phyloP scores from a whole-genome alignment of 805 yeast genomes.

The Pichia deserticola region DNA sequence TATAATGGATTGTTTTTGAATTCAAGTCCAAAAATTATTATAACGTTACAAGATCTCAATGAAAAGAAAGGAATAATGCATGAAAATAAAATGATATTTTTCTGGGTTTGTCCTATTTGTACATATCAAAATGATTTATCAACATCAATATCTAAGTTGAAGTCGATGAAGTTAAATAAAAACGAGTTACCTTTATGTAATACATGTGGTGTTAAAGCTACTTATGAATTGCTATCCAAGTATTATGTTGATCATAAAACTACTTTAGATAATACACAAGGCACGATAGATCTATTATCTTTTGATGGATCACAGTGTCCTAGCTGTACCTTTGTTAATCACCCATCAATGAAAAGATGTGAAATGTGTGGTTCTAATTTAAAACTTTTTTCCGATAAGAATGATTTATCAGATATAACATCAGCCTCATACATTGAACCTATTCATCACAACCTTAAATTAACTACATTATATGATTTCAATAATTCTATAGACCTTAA shows the following conservation, averaged over 20 bases:
- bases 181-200: conserved; percentile 38
- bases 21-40: conserved; percentile 68
- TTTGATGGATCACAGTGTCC: conserved; percentile 38
- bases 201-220: conserved; percentile 55
- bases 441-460: background rate
- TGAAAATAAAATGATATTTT: conserved; percentile 10
- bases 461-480: conserved; percentile 1
- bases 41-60: conserved; percentile 12
- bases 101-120: conserved; percentile 91
- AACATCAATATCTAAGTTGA: conserved; percentile 12
- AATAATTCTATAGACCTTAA: conserved; percentile 20
- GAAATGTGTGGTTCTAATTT: conserved; percentile 78
- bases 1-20: conserved; percentile 52
- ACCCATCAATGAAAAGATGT: conserved; percentile 67
- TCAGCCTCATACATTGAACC: no score
- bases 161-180: conserved; percentile 6
- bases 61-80: background rate
- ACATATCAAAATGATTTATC: conserved; percentile 50
- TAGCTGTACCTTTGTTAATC: conserved; percentile 63
- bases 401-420: background rate
- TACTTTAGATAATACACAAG: no score
- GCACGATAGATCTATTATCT: conserved; percentile 14
- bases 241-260: conserved; percentile 2
- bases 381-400: background rate
- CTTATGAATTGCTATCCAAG: conserved; percentile 14